Evolutionary conservation across 306 rosid genomes (phyloP).

Genomic region (Castanopsis chinensis): DNA sequence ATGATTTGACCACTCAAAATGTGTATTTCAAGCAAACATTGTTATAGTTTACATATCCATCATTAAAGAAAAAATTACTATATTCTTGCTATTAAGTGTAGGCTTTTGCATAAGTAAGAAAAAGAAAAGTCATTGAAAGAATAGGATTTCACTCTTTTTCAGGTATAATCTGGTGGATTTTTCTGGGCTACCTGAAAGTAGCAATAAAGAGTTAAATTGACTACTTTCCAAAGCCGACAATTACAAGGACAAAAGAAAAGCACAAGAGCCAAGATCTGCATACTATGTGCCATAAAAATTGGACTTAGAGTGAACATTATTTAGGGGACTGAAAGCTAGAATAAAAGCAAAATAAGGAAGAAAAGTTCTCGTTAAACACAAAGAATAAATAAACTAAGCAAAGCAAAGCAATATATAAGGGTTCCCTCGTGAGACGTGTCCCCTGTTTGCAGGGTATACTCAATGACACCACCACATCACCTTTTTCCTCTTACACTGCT

Average conservation of each 20-base stretch:
- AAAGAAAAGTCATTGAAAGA: slow-evolving; percentile 22
- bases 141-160: slow-evolving; percentile 29
- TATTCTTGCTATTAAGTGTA: background rate
- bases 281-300: slow-evolving; percentile 24
- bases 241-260: slow-evolving; percentile 34
- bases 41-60: background rate
- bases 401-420: slow-evolving; percentile 10
- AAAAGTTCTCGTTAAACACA: slow-evolving; percentile 54
- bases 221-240: slow-evolving; percentile 44
- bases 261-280: slow-evolving; percentile 49
- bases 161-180: slow-evolving; percentile 20
- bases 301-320: slow-evolving; percentile 34
- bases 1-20: slow-evolving; percentile 62
- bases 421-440: slow-evolving; percentile 57
- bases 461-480: slow-evolving; percentile 46
- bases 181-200: slow-evolving; percentile 14
- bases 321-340: slow-evolving; percentile 48
- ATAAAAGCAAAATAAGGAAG: slow-evolving; percentile 20
- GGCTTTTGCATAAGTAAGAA: slow-evolving; percentile 26
- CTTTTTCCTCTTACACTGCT: slow-evolving; percentile 41
- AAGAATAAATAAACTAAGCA: slow-evolving; percentile 32
- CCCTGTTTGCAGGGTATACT: slow-evolving; percentile 63
- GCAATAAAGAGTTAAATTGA: slow-evolving; percentile 26
- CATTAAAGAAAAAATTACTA: background rate
- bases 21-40: slow-evolving; percentile 37